These are phyloP conservation scores for Carpediemonas membranifera DNA, from an alignment of 78 protist genomes.

Conservation along the genomic window DNA sequence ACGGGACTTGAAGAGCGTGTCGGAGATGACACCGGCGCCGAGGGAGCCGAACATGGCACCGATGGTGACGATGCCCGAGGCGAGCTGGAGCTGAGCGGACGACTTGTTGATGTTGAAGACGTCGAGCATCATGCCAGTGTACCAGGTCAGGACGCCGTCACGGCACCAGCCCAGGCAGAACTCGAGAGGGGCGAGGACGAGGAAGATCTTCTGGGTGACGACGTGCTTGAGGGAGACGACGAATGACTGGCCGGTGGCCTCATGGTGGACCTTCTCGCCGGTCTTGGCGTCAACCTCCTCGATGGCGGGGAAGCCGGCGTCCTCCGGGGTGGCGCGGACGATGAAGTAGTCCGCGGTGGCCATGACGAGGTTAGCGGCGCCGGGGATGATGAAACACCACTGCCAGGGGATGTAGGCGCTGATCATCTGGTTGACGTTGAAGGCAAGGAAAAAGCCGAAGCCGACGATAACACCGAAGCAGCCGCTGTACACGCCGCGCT, in stretches of 20 bases:
- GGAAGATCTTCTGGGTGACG: slow-evolving; percentile 15
- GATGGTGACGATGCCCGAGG: slow-evolving; percentile 12
- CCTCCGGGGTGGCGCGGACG: slow-evolving; percentile 14
- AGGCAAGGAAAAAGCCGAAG: slow-evolving; percentile 42
- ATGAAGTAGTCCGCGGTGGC: neutral
- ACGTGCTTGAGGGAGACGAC: neutral
- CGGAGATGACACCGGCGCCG: slow-evolving; percentile 28
- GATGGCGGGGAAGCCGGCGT: slow-evolving; percentile 12
- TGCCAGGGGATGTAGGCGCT: neutral
- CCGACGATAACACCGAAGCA: slow-evolving; percentile 24
- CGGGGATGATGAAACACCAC: neutral
- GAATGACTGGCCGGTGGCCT: neutral
- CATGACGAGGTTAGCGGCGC: neutral
- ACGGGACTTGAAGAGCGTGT: slow-evolving; percentile 11
- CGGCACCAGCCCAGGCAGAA: slow-evolving; percentile 27
- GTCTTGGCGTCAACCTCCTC: neutral
- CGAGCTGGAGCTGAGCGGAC: neutral
- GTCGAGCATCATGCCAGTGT: neutral
- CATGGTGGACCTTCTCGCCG: neutral
- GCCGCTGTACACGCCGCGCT: slow-evolving; percentile 27
- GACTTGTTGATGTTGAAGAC: neutral
- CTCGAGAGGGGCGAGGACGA: slow-evolving; percentile 19
- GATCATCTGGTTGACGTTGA: slow-evolving; percentile 3
- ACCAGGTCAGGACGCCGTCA: slow-evolving; percentile 19
- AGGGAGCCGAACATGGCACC: slow-evolving; percentile 38